Conservation (phyloP, 1,139 yeast species). For the Suzukiozyma palmioleophila region DNA sequence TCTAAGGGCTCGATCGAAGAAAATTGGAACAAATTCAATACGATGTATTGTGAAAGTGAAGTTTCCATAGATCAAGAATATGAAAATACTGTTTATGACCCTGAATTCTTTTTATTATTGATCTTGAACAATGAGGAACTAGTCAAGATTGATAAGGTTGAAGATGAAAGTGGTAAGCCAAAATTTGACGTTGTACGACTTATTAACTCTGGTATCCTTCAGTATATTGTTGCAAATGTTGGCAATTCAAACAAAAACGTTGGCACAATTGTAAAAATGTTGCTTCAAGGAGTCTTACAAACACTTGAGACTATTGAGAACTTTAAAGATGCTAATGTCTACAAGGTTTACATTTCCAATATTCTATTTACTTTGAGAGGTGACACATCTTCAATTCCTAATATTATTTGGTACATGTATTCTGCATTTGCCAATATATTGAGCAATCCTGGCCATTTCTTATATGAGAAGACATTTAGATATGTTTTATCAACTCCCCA, state of each 20-base stretch:
- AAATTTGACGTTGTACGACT: slow-evolving; percentile 52
- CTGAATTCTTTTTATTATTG: slow-evolving; percentile 55
- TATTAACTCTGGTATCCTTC: slow-evolving; percentile 56
- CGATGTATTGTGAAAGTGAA: slow-evolving; percentile 16
- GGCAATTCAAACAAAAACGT: slow-evolving; percentile 13
- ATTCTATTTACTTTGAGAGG: slow-evolving; percentile 45
- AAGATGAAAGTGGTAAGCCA: slow-evolving; percentile 16
- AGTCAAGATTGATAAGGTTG: slow-evolving; percentile 25
- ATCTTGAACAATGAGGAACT: slow-evolving; percentile 61
- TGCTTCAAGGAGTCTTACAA: slow-evolving; percentile 41
- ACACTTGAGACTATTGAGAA: slow-evolving; percentile 22
- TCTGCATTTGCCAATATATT: slow-evolving; percentile 55
- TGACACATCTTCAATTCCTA: slow-evolving; percentile 22
- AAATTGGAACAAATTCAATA: slow-evolving; percentile 17
- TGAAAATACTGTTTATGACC: slow-evolving; percentile 44
- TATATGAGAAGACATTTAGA: slow-evolving; percentile 65
- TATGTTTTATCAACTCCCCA: slow-evolving; percentile 57
- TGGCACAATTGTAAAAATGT: slow-evolving; percentile 23
- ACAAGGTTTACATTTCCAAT: slow-evolving; percentile 59
- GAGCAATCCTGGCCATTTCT: slow-evolving; percentile 62
- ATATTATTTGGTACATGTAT: slow-evolving; percentile 42
- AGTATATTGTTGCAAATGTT: slow-evolving; percentile 51
- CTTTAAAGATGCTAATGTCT: slow-evolving; percentile 57
- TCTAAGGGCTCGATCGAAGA: slow-evolving; percentile 9
- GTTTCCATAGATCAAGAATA: slow-evolving; percentile 4